Evolutionary conservation across 2,329 filamentous ascomycete species (phyloP).

Genomic region (Ophiosphaerella korrae): DNA sequence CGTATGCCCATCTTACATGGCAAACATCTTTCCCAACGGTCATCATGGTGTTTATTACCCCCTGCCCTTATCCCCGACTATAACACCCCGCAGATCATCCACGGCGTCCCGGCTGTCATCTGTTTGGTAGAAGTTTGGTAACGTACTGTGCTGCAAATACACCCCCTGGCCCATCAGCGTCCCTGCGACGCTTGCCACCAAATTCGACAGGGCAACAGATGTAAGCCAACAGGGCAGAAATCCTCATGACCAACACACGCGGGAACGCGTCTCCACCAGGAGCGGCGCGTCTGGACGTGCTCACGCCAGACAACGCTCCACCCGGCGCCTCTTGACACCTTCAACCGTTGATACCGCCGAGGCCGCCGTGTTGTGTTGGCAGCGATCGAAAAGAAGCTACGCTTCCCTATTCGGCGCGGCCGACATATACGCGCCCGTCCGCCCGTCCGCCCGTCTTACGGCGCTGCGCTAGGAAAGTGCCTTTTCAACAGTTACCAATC

Average conservation of each 20-base stretch:
- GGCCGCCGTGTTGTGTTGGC: background rate
- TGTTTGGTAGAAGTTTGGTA: too few relatives aligned
- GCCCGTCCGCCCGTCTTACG: background rate
- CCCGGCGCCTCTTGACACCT: background rate
- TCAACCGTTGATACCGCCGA: background rate
- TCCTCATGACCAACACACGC: too few relatives aligned
- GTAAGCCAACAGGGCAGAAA: too few relatives aligned
- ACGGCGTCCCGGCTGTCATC: background rate
- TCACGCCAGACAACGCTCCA: background rate
- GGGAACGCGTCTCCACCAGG: too few relatives aligned
- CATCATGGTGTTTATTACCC: background rate
- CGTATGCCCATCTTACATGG: too few relatives aligned
- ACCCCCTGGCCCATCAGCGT: too few relatives aligned
- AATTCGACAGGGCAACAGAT: too few relatives aligned
- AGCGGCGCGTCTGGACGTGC: too few relatives aligned
- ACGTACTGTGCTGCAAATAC: too few relatives aligned
- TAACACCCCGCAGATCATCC: background rate
- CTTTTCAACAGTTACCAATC: background rate
- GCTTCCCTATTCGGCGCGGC: background rate
- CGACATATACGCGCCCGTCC: background rate
- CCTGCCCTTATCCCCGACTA: slow-evolving; percentile 1
- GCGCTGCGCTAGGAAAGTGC: slow-evolving; percentile 7
- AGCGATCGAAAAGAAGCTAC: background rate
- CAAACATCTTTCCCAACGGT: background rate
- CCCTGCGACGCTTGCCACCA: too few relatives aligned